Evolutionary conservation across 23 red algal genomes (phyloP).

Genomic region (Gracilaria gracilis): DNA sequence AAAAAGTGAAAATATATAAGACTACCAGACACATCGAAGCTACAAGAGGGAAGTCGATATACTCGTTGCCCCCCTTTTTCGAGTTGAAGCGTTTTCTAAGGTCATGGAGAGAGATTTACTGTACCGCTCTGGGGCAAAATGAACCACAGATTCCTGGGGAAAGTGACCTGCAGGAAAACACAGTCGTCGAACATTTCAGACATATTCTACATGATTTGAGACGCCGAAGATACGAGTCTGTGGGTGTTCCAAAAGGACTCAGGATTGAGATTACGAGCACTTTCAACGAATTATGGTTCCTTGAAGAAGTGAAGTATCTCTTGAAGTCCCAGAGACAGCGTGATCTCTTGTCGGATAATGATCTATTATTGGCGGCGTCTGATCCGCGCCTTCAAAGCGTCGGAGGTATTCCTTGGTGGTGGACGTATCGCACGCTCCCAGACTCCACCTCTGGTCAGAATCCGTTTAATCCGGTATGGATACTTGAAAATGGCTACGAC

Average conservation of each 20-base stretch:
- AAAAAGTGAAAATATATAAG: slow-evolving; percentile 7
- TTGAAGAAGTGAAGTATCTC: too few species aligned
- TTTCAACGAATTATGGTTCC: too few species aligned
- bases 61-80: neutral
- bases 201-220: too few species aligned
- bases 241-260: too few species aligned
- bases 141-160: too few species aligned
- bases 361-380: neutral
- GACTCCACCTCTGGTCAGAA: neutral
- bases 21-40: neutral
- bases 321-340: neutral
- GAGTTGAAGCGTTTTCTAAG: neutral
- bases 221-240: too few species aligned
- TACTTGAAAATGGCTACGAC: neutral
- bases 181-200: too few species aligned
- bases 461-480: too few species aligned
- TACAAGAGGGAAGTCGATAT: neutral
- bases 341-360: neutral
- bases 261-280: too few species aligned
- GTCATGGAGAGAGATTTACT: neutral
- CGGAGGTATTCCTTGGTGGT: neutral
- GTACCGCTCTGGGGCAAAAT: too few species aligned
- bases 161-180: too few species aligned
- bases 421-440: neutral
- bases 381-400: neutral